Conservation (phyloP, 768 basidiomycete species). For the Boletus reticulatus region DNA sequence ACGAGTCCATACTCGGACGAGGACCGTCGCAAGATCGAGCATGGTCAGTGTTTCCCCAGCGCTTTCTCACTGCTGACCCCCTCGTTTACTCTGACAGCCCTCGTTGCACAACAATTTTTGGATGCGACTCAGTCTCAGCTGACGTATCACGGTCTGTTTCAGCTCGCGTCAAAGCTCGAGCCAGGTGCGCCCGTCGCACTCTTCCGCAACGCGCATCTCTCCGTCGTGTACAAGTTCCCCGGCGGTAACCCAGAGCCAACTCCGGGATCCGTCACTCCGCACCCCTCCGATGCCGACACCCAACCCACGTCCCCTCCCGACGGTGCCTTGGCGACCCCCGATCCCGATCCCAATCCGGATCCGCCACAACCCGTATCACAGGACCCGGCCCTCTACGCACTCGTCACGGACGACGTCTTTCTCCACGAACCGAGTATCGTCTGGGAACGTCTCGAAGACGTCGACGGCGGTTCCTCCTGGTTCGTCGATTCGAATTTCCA, state of each 20-base stretch:
- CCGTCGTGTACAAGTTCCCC: constrained; percentile 71
- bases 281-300: neutral
- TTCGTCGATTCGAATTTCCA: constrained; percentile 78
- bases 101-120: constrained; percentile 66
- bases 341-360: neutral
- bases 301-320: neutral
- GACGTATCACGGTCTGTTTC: constrained; percentile 86
- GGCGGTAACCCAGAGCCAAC: neutral
- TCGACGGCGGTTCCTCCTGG: constrained; percentile 73
- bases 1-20: constrained; percentile 43
- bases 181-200: constrained; percentile 74
- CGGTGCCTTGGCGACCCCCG: neutral
- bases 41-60: constrained; percentile 49
- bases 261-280: neutral
- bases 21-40: constrained; percentile 61
- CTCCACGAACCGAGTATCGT: constrained; percentile 73
- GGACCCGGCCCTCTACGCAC: constrained; percentile 62
- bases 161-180: constrained; percentile 52
- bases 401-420: constrained; percentile 86
- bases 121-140: constrained; percentile 74
- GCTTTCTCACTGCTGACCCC: neutral
- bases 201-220: constrained; percentile 88
- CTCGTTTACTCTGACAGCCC: constrained; percentile 42
- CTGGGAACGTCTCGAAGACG: constrained; percentile 89
- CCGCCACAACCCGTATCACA: constrained; percentile 2